Evolutionary conservation across 2,329 filamentous ascomycete genomes (phyloP).

Genomic region (Fusarium staphyleae): DNA sequence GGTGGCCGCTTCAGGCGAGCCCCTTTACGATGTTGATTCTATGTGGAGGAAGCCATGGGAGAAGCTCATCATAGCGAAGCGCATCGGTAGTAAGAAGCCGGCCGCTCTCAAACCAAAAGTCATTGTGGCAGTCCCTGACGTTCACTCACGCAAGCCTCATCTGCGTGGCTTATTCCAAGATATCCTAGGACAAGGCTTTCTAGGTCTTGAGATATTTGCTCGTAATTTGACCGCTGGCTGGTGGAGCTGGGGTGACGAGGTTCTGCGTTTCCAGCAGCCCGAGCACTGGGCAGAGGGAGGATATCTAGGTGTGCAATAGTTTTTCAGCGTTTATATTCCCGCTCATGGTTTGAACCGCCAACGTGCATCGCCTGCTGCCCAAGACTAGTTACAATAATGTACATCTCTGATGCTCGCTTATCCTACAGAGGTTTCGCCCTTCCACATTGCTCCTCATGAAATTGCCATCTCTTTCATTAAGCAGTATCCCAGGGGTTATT

Average conservation of each 20-base stretch:
- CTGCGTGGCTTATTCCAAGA: conserved; percentile 66
- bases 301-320: conserved; percentile 10
- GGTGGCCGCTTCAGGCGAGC: conserved; percentile 69
- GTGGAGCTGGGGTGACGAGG: conserved; percentile 82
- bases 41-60: conserved; percentile 80
- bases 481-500: too few relatives aligned
- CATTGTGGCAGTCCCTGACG: conserved; percentile 73
- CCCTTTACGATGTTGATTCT: conserved; percentile 66
- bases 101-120: conserved; percentile 55
- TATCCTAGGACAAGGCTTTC: conserved; percentile 59
- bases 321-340: conserved; percentile 37
- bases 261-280: conserved; percentile 70
- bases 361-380: conserved; percentile 28
- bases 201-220: conserved; percentile 78
- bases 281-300: conserved; percentile 54
- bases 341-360: conserved; percentile 34
- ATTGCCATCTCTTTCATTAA: conserved; percentile 34
- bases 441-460: conserved; percentile 17
- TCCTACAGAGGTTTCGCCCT: conserved; percentile 38
- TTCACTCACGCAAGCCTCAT: conserved; percentile 82
- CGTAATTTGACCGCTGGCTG: conserved; percentile 76
- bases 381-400: conserved; percentile 44
- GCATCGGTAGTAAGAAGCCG: conserved; percentile 42
- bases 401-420: conserved; percentile 42
- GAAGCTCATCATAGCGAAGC: conserved; percentile 68